These are phyloP conservation scores for Pachyrhizus erosus DNA, from an alignment of 306 rosid species.

Conservation along the genomic window DNA sequence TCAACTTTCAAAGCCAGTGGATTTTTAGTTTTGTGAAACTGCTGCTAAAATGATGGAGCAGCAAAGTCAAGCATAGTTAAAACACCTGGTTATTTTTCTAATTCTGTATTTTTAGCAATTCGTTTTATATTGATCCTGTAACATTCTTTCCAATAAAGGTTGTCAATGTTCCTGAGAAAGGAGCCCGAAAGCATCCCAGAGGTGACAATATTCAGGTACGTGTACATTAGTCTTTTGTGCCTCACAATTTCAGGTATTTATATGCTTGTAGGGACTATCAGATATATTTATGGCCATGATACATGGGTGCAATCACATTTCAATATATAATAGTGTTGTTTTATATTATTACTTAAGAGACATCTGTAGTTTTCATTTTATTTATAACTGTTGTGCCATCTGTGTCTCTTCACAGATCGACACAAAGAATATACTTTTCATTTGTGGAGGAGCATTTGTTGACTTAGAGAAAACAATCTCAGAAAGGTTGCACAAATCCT, in stretches of 20 bases:
- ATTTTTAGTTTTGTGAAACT: constrained; percentile 13
- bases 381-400: constrained; percentile 28
- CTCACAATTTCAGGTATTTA: constrained; percentile 15
- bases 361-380: constrained; percentile 7
- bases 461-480: constrained; percentile 99
- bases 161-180: constrained; percentile 99
- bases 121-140: constrained; percentile 35
- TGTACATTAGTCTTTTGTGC: constrained; percentile 9
- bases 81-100: not conserved
- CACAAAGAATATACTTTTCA: constrained; percentile 96
- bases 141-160: constrained; percentile 61
- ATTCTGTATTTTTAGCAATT: constrained; percentile 19
- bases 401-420: constrained; percentile 73
- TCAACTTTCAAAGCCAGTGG: constrained; percentile 12
- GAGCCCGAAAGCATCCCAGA: constrained; percentile 96
- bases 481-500: constrained; percentile 72
- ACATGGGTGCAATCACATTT: constrained; percentile 21
- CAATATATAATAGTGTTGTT: not conserved
- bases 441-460: constrained; percentile 95
- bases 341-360: constrained; percentile 11
- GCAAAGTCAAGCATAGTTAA: not conserved
- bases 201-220: constrained; percentile 95
- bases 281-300: constrained; percentile 23
- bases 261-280: constrained; percentile 22
- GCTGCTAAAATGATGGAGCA: not conserved